Evolutionary conservation across 2,329 filamentous ascomycete species (phyloP), one percentile per base, ranked within the genome.

Genomic region (Iodosphaeria phyllophila): DNA sequence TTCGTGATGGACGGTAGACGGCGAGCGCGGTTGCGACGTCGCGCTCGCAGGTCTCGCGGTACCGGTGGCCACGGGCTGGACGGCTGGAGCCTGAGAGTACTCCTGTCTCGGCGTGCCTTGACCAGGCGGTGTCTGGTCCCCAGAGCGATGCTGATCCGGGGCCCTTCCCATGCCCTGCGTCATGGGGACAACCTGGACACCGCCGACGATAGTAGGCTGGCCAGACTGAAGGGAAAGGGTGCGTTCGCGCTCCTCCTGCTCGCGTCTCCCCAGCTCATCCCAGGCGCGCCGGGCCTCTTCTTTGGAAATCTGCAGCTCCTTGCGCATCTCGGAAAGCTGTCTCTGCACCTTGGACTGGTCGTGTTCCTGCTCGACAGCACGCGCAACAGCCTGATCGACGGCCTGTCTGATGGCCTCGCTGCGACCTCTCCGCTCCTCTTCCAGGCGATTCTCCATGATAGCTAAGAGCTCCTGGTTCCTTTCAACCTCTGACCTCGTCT

Each of bases 111-210:
- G 47, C 29, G 31, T 34, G 12, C 40, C 35, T 23, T 33, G 35
- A 20, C 35, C 32, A 10, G 38, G 35, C 43, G 45, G 35, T 18
- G 34, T 38, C 37, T 35, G 33, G 28, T 44, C 36, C 27, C 40
- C 29, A 25, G 50, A 46, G 15, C 48, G 47, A 4, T 36, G 30
- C 18, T 43, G 45, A 22, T 32, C 35, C 13, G 49, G 46, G 5
- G 44, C 33, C 27, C 64, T 63, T 39, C 62, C 67, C 8, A 72
- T 59, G 7, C 73, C 73, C 35, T 76, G 74, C 22, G 74, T 74
- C 79, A 91, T 92, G 5, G 89, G 89, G 11, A 95, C 79, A 8
- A 98, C 89, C 42, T 93, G 84, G 8, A 95, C 82, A 20, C 86
- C 86, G 24, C 84, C 83, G 6, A 98, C 78, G 24, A 91, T 60